Base-by-base conservation (phyloP, 192 early-diverging fungal species). In the Backusella circina region DNA sequence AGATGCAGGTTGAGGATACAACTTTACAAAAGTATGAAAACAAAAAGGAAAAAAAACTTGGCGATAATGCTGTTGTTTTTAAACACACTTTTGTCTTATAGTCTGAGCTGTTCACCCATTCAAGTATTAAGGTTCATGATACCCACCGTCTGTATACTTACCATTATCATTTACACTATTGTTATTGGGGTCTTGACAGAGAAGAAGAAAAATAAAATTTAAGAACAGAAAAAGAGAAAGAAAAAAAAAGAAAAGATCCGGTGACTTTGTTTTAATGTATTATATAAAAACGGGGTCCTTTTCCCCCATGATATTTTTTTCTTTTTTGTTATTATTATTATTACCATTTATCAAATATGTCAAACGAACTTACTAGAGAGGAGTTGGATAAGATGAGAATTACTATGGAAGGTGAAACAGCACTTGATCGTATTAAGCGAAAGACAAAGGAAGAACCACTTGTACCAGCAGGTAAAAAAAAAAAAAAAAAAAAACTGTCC, bases 371-470 rank as follows among this genome's bases (percentile, higher is more conserved):
- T 21, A 69, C 37, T 13, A 30, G 65, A 35, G 68, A 77, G 13
- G 79, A 81, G 21, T 51, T 81, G 44, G 75, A 81, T 23, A 61
- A 35, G 30, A 81, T 81, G 79, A 68, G 67, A 30, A 28, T 64
- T 15, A 21, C 71, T 28, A 77, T 75, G 68, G 71, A 70, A 33
- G 65, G 74, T n/a, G 76, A 82, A 35, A 75, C 66, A 31, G 72
- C 76, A n/a, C 69, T 57, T 72, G 65, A 79, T 54, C 50, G 77
- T 13, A 77, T 83, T 61, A 79, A 79, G 23, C 35, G 81, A 28
- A 83, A 83, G 37, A 65, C 70, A 15, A 74, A 47, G 68, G 78
- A 83, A 35, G 82, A 83, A 61, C 82, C 82, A 7, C 76, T 83
- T 26, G 82, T 83, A 8, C 78, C 82, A 31, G 77, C 77, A 69